A percentile compares a stretch with the other conserved stretches of the same genome.
These are phyloP conservation scores for Colletotrichum lindemuthianum DNA, from an alignment of 2,329 filamentous ascomycete species.

Conservation along the genomic window DNA sequence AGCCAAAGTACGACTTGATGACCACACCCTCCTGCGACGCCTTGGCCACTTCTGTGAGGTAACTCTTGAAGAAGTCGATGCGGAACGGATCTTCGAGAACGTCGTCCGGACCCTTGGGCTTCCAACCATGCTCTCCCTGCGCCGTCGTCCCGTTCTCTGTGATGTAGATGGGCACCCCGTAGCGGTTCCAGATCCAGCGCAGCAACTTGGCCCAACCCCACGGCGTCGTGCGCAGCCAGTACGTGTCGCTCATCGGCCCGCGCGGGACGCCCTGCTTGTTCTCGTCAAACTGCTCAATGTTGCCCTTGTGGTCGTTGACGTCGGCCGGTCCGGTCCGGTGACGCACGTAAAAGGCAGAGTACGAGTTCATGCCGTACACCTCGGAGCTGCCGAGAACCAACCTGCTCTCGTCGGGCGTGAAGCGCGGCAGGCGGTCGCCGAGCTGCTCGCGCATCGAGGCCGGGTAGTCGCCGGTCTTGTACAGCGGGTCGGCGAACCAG, in stretches of 20 bases:
- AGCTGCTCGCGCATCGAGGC: slow-evolving; percentile 51
- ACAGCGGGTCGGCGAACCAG: slow-evolving; percentile 53
- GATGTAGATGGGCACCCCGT: slow-evolving; percentile 53
- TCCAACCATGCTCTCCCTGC: slow-evolving; percentile 49
- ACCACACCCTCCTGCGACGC: slow-evolving; percentile 50
- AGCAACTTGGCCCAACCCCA: slow-evolving; percentile 51
- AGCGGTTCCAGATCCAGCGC: slow-evolving; percentile 53
- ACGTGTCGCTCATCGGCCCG: slow-evolving; percentile 50
- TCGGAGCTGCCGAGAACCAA: slow-evolving; percentile 50
- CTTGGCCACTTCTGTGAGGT: slow-evolving; percentile 49
- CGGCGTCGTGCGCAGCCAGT: slow-evolving; percentile 51
- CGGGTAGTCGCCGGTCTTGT: slow-evolving; percentile 51
- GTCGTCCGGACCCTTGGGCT: slow-evolving; percentile 43
- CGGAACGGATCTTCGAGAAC: slow-evolving; percentile 50
- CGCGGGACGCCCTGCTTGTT: slow-evolving; percentile 47
- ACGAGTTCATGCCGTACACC: slow-evolving; percentile 56
- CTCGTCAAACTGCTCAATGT: slow-evolving; percentile 48
- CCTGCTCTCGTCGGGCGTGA: slow-evolving; percentile 51
- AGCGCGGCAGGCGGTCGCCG: slow-evolving; percentile 48
- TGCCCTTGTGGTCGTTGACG: slow-evolving; percentile 52
- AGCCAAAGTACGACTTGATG: slow-evolving; percentile 52
- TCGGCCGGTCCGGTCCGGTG: slow-evolving; percentile 48
- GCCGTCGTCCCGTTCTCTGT: slow-evolving; percentile 55
- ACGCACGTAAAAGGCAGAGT: slow-evolving; percentile 51
- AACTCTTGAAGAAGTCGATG: slow-evolving; percentile 50